Conservation (phyloP, 805 yeast genomes). For the Komagataella kurtzmanii region DNA sequence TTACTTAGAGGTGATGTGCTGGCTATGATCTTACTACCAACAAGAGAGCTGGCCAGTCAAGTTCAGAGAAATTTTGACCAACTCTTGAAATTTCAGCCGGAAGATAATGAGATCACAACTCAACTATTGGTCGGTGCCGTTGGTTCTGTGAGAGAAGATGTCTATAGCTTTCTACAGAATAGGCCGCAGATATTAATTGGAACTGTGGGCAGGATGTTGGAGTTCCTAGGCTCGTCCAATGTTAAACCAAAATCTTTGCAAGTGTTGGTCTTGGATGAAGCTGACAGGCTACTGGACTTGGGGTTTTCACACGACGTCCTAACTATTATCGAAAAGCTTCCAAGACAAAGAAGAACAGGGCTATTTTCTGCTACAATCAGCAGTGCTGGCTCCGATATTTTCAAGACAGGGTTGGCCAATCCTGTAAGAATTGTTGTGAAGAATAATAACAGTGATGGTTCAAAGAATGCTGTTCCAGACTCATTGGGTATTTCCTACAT, state of each 20-base stretch:
- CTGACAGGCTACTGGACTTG: constrained; percentile 74
- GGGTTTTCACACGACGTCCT: constrained; percentile 63
- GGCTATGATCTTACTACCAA: constrained; percentile 63
- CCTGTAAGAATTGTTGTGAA: constrained; percentile 82
- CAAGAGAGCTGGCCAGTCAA: constrained; percentile 52
- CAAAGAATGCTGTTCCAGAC: constrained; percentile 39
- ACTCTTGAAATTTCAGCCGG: constrained; percentile 49
- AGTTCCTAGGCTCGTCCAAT: constrained; percentile 45
- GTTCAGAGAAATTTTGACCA: constrained; percentile 51
- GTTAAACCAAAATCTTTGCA: constrained; percentile 57
- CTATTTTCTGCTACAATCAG: constrained; percentile 87
- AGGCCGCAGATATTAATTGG: constrained; percentile 74
- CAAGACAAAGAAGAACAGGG: constrained; percentile 89
- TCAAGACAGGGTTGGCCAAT: constrained; percentile 82
- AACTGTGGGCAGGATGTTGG: constrained; percentile 83
- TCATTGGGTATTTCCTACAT: constrained; percentile 50
- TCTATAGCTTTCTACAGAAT: constrained; percentile 35
- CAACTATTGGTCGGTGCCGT: constrained; percentile 58
- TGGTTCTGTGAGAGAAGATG: constrained; percentile 55
- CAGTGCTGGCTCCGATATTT: constrained; percentile 66
- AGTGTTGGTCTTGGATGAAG: constrained; percentile 78
- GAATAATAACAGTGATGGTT: constrained; percentile 22
- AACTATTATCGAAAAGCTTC: constrained; percentile 52
- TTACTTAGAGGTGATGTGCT: constrained; percentile 20
- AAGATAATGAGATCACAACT: constrained; percentile 30